These are phyloP conservation scores for Phytopythium boreale DNA, from an alignment of 352 stramenopile genomes.

Conservation along the genomic window DNA sequence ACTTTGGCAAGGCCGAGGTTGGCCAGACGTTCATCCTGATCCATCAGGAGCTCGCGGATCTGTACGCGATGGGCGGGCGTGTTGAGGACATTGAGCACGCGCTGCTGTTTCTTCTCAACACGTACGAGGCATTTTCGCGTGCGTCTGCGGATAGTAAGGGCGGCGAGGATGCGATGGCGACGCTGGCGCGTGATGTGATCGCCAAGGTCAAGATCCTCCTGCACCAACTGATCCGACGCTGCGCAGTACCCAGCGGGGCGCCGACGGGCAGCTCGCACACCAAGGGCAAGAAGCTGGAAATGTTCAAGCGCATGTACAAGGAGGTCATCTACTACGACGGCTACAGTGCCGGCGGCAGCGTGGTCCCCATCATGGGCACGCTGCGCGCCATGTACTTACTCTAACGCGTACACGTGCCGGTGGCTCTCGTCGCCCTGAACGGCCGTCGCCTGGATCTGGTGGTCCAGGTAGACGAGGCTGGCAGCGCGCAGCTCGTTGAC, in stretches of 20 bases:
- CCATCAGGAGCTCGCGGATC: constrained; percentile 72
- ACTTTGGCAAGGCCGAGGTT: constrained; percentile 67
- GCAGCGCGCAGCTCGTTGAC: constrained; percentile 46
- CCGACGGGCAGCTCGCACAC: constrained; percentile 16
- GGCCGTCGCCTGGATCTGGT: constrained; percentile 33
- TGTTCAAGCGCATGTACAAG: constrained; percentile 88
- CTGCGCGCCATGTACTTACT: constrained; percentile 60
- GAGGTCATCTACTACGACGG: constrained; percentile 76
- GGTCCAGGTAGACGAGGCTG: constrained; percentile 61
- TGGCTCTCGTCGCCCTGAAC: constrained; percentile 18
- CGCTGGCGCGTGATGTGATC: constrained; percentile 40
- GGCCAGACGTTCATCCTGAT: constrained; percentile 83
- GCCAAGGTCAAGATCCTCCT: constrained; percentile 55
- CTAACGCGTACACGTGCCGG: constrained; percentile 30
- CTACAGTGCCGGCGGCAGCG: constrained; percentile 27
- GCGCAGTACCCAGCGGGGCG: constrained; percentile 7
- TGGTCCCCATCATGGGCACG: constrained; percentile 47
- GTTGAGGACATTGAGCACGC: constrained; percentile 78
- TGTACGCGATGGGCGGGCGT: constrained; percentile 65
- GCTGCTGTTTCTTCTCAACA: constrained; percentile 72
- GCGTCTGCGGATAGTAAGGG: constrained; percentile 8
- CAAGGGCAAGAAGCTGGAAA: constrained; percentile 47
- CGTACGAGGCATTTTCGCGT: constrained; percentile 55
- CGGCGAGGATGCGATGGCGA: constrained; percentile 29
- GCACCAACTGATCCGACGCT: constrained; percentile 62